These are phyloP conservation scores for Leishmania gerbilli DNA, from an alignment of 208 protist genomes.

Conservation along the genomic window DNA sequence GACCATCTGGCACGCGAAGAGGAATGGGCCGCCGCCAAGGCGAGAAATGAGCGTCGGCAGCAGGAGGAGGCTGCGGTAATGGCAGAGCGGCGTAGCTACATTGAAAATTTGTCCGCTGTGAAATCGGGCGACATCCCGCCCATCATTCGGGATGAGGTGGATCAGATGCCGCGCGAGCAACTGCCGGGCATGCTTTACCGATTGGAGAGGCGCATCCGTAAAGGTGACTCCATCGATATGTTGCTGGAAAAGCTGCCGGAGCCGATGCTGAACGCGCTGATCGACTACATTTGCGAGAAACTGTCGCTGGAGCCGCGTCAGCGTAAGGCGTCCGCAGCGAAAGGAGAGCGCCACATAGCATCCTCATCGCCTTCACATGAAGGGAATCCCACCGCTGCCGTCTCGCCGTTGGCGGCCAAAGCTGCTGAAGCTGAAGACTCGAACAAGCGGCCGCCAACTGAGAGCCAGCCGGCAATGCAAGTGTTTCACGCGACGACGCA, in stretches of 20 bases:
- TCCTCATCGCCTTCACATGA: background rate
- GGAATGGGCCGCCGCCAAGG: conserved; percentile 35
- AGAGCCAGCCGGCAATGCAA: conserved; percentile 8
- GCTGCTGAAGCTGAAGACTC: background rate
- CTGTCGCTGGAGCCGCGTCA: conserved; percentile 63
- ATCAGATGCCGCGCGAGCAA: conserved; percentile 72
- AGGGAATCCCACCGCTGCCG: background rate
- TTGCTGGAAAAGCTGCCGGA: conserved; percentile 86
- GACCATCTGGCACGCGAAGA: conserved; percentile 33
- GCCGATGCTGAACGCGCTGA: conserved; percentile 57
- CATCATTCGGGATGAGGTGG: conserved; percentile 68
- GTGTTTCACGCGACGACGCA: conserved; percentile 87
- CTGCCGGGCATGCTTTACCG: conserved; percentile 71
- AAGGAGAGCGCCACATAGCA: background rate
- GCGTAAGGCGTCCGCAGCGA: background rate
- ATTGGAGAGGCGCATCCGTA: conserved; percentile 55
- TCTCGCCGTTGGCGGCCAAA: background rate
- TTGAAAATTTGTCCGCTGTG: conserved; percentile 75
- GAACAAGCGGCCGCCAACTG: background rate
- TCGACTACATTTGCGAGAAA: conserved; percentile 73
- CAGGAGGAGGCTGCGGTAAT: conserved; percentile 71
- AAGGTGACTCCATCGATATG: conserved; percentile 80
- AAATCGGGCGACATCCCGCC: conserved; percentile 82
- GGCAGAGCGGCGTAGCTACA: conserved; percentile 64
- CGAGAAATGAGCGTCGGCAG: conserved; percentile 31